Base-by-base conservation (phyloP, 2,329 filamentous ascomycete species). In the Acephala macrosclerotiorum region DNA sequence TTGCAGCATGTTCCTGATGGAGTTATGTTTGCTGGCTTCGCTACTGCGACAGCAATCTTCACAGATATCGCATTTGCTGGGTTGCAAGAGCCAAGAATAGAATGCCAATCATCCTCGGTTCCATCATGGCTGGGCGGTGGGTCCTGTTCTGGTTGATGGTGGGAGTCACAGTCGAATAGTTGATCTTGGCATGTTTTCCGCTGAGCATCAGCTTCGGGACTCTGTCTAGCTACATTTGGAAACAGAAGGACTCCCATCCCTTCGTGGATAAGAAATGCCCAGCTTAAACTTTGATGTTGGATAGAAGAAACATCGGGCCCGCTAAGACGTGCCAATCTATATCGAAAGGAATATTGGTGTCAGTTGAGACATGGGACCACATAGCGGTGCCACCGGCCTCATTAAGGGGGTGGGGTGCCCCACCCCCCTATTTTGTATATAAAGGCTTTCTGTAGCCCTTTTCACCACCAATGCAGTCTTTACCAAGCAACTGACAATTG, bases 151-250 rank as follows among this genome's bases (percentile, higher is more conserved):
- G 25, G 18, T 12, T 60, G 6, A 11, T 49, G 16, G 16, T 45
- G n/a, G 58, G 58, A 1, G 33, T 60, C 35, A 33, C 36, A 22
- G 42, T 45, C 5, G 58, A 60, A 20, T 40, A 60, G 29, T 11
- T 51, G 16, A 16, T 49, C 25, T 38, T 60, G 9, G 58, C n/a
- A 7, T 42, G 58, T 16, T 5, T 60, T 4, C 58, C 58, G 33
- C 25, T 47, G 42, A 47, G 58, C 42, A 20, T 60, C 42, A 45
- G 38, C 12, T 9, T 47, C 9, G 42, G 40, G 5, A 60, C 49
- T 20, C 26, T 60, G 25, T n/a, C 35, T 1, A 35, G 42, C 14
- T 49, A 2, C 33, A 2, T 35, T 25, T n/a, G 14, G 42, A 36
- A 5, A 20, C 38, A 12, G 1, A 20, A 36, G 40, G 20, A 49